phyloP scores from a whole-genome alignment of 2,329 filamentous ascomycete species.

The Pyrenophora graminea region DNA sequence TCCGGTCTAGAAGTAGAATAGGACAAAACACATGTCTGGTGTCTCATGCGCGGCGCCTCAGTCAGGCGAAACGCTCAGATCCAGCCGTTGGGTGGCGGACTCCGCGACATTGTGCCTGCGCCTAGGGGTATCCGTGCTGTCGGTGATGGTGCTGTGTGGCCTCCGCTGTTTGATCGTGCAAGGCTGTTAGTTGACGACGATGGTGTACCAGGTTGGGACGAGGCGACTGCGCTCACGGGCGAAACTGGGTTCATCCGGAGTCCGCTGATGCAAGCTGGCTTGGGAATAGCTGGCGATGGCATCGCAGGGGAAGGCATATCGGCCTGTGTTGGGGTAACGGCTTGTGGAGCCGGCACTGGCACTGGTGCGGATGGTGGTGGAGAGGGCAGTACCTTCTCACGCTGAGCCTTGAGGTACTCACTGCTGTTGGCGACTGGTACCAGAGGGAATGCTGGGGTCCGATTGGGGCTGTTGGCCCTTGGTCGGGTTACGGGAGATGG shows the following conservation, averaged over 20 bases:
- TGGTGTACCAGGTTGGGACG: constrained; percentile 19
- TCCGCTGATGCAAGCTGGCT: constrained; percentile 29
- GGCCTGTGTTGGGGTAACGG: constrained; percentile 8
- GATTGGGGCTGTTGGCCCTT: constrained; percentile 23
- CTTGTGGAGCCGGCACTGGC: constrained; percentile 11
- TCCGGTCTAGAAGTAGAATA: constrained; percentile 9
- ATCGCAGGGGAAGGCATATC: too few relatives aligned
- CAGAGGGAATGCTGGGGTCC: constrained; percentile 33
- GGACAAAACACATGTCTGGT: constrained; percentile 3
- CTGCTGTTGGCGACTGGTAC: constrained; percentile 33
- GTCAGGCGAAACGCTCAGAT: constrained; percentile 27
- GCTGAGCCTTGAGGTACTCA: constrained; percentile 40
- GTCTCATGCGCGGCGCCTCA: neutral
- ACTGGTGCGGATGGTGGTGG: constrained; percentile 26
- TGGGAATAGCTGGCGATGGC: constrained; percentile 4
- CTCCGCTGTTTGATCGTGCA: constrained; percentile 18
- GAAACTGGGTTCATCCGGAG: constrained; percentile 45
- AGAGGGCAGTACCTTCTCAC: constrained; percentile 42
- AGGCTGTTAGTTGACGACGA: constrained; percentile 22
- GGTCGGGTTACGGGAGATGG: constrained; percentile 24
- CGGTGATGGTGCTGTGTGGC: constrained; percentile 28
- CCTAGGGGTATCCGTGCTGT: constrained; percentile 41
- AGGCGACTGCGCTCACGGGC: constrained; percentile 22
- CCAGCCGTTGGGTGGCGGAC: constrained; percentile 41
- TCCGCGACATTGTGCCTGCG: constrained; percentile 44